Conservation (phyloP, 352 stramenopile species). For the Phytopythium helicoides region DNA sequence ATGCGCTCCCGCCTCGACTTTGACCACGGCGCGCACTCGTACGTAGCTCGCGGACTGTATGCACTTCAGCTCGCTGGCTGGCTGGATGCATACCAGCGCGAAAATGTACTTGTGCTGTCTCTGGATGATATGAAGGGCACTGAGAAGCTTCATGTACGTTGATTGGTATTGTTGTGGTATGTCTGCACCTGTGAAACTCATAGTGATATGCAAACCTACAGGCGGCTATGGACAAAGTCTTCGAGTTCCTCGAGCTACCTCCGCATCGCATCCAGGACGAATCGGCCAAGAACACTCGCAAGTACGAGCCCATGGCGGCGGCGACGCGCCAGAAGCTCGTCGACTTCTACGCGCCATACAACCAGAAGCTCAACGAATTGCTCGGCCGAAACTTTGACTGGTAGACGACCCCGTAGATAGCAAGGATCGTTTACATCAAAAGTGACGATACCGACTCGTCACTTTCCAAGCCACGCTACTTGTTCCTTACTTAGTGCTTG, state of each 20-base stretch:
- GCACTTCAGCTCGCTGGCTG: constrained; percentile 92
- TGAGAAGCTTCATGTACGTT: constrained; percentile 56
- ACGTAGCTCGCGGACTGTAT: constrained; percentile 91
- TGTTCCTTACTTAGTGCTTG: constrained; percentile 13
- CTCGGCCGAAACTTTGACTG: constrained; percentile 63
- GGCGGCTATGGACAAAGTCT: constrained; percentile 80
- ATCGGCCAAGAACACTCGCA: constrained; percentile 85
- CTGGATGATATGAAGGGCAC: constrained; percentile 92
- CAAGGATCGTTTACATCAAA: too few relatives aligned
- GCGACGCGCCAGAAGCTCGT: constrained; percentile 54
- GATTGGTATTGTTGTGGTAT: not conserved
- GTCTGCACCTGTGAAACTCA: not conserved
- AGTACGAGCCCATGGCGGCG: constrained; percentile 72
- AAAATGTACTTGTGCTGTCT: constrained; percentile 92
- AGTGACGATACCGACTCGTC: too few relatives aligned
- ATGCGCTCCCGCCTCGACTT: constrained; percentile 39
- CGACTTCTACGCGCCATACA: constrained; percentile 83
- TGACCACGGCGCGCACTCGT: constrained; percentile 80
- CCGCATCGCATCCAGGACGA: constrained; percentile 78
- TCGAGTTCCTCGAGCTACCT: constrained; percentile 82
- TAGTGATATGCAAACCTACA: constrained; percentile 14
- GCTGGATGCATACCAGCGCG: constrained; percentile 85
- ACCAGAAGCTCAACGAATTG: constrained; percentile 67
- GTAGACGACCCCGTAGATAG: constrained; percentile 17
- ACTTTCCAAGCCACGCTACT: constrained; percentile 4